A percentile compares a stretch with the other conserved stretches of the same genome.
These are phyloP conservation scores for Sungouiozyma ichnusensis DNA, from an alignment of 805 yeast species.

Conservation along the genomic window DNA sequence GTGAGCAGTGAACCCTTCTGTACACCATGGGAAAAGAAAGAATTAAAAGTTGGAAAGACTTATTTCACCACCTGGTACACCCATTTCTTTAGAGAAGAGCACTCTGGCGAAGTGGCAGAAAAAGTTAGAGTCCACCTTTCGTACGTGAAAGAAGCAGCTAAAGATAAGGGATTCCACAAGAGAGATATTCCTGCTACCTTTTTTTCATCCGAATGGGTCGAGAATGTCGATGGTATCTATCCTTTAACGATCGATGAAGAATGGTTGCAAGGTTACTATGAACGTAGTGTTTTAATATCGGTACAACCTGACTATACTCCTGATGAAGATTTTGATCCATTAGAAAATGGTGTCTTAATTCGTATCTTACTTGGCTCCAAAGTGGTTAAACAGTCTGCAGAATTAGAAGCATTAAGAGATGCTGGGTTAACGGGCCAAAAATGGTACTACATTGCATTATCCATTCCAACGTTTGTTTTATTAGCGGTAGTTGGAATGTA, in stretches of 20 bases:
- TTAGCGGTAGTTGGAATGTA: constrained; percentile 55
- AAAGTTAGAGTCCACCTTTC: constrained; percentile 60
- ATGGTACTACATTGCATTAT: constrained; percentile 52
- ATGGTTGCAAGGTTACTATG: constrained; percentile 51
- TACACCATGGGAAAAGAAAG: constrained; percentile 56
- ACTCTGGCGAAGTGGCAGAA: constrained; percentile 36
- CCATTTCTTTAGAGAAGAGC: constrained; percentile 37
- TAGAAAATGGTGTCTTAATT: constrained; percentile 44
- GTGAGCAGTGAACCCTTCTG: constrained; percentile 70
- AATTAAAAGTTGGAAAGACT: constrained; percentile 47
- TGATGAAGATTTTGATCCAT: constrained; percentile 55
- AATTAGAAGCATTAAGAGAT: constrained; percentile 34
- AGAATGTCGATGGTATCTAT: constrained; percentile 48
- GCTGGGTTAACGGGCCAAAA: constrained; percentile 38
- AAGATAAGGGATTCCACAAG: constrained; percentile 49
- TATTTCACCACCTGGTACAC: constrained; percentile 81
- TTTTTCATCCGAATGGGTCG: constrained; percentile 63
- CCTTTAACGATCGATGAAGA: constrained; percentile 51
- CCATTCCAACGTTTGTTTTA: constrained; percentile 58
- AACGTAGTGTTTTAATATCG: constrained; percentile 49
- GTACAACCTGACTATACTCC: constrained; percentile 61
- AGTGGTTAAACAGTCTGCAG: constrained; percentile 34
- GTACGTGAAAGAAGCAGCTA: constrained; percentile 45
- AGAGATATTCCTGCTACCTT: constrained; percentile 39
- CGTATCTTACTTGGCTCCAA: constrained; percentile 31